Conservation (phyloP, 192 early-diverging fungal species). For the Coemansia sp. region DNA sequence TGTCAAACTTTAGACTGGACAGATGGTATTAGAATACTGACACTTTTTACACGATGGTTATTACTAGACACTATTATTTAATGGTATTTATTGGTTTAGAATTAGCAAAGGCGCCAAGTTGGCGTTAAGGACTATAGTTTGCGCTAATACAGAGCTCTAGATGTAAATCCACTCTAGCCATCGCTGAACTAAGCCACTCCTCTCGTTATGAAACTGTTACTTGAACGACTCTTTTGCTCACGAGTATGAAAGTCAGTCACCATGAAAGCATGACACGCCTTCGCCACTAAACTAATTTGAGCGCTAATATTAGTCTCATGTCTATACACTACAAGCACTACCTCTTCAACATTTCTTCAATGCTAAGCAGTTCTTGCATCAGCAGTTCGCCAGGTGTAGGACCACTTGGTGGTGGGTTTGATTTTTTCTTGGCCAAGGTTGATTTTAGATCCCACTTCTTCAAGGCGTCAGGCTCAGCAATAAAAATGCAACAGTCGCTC, state of each 20-base stretch:
- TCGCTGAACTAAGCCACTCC: too few relatives aligned
- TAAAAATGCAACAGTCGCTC: not conserved
- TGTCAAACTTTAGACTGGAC: constrained; percentile 44
- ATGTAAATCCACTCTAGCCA: too few relatives aligned
- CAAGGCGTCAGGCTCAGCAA: not conserved
- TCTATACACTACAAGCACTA: not conserved
- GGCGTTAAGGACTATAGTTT: too few relatives aligned
- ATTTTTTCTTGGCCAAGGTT: too few relatives aligned
- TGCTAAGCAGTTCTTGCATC: not conserved
- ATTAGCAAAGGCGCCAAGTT: too few relatives aligned
- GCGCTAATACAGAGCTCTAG: too few relatives aligned
- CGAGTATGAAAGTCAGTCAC: not conserved
- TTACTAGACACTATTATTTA: not conserved
- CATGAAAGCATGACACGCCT: not conserved
- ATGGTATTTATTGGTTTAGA: not conserved
- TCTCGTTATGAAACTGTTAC: not conserved
- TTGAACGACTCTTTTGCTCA: not conserved
- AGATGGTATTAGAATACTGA: constrained; percentile 22
- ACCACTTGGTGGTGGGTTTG: too few relatives aligned
- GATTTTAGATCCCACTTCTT: too few relatives aligned
- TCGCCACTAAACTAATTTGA: not conserved
- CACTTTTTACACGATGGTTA: not conserved
- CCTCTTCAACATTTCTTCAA: not conserved
- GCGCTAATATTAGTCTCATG: not conserved
- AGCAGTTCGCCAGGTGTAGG: not conserved